Base-by-base conservation (phyloP, 2,329 filamentous ascomycete species). In the Cryphonectria radicalis region DNA sequence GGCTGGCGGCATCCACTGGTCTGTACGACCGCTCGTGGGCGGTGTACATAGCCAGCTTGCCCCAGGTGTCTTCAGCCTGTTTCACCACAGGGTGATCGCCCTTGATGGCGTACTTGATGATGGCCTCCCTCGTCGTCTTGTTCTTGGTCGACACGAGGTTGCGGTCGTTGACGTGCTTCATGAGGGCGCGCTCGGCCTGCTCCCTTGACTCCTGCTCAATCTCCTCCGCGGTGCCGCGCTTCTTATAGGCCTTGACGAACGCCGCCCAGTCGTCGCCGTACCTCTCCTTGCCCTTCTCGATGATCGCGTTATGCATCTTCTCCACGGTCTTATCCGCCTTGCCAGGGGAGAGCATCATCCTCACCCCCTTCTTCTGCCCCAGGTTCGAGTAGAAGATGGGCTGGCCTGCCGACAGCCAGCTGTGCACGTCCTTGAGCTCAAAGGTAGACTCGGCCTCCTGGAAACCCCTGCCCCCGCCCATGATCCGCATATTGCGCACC, bases 311-410 rank as follows among this genome's bases (percentile, higher is more conserved):
- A 75, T 77, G 78, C 28, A 74, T 77, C 66, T 72, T 74, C 59
- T 74, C 70, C 63, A 74, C 70, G 1, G 62, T 7, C 63, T 43
- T 71, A 1, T 69, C 59, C 59, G n/a, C 50, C 72, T 65, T 71
- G 25, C 63, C 72, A n/a, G 68, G 72, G 46, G 78, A 75, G 37
- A 67, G 72, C 37, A 76, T 71, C 62, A 77, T 53, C 17, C 66
- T 72, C 59, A 70, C 70, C 10, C 64, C 75, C n/a, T 73, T 59
- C 57, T 73, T 69, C 77, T 79, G 79, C 68, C 76, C 78, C 42
- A 73, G 35, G 28, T 75, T 78, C 70, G 82, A 79, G 74, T 84
- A 80, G 70, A 83, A 84, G 4, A 82, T 72, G n/a, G 81, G 82
- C 70, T 74, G 74, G 71, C 76, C 77, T 46, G 77, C 66, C 19